Evolutionary conservation across 306 rosid species (phyloP), one percentile per base, ranked within the genome.

Genomic region (Canavalia gladiata): DNA sequence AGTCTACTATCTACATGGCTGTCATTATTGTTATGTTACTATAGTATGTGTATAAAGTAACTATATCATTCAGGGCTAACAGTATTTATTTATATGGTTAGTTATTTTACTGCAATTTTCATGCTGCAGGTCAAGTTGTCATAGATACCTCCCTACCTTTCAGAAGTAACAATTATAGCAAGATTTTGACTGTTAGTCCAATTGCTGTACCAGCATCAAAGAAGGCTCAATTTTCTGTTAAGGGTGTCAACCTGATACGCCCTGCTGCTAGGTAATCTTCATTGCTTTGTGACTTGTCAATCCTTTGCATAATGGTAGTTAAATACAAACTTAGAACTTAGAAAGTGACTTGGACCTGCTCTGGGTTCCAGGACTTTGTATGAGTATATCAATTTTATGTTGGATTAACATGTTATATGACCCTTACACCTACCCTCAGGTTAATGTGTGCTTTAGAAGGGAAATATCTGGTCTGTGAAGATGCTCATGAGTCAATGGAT

Each of bases 401-500:
- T 72, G 18, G 41, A 81, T 52, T 67, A 7, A 46, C 49, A 47
- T 52, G 31, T 52, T 43, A 68, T 39, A 78, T 80, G 75, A 69
- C 10, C 63, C 50, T 78, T 69, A 88, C 90, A 93, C 89, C 87
- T 46, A 29, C 30, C 58, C 29, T 45, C 58, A 69, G 75, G 95
- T 89, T 94, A 84, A 85, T 94, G 62, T 92, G 98, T 88, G 95
- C 97, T 62, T 85, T 94, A 34, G 97, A 92, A 83, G 98, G 98
- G 77, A 85, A 84, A 65, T 92, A 90, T 90, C 83, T 90, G 75
- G 86, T 28, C 47, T 85, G 85, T 84, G 92, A 92, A 87, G 84
- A 86, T 84, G 73, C 86, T 72, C 50, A 78, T 13, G 91, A 89
- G 78, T 79, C 89, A 67, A 71, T 55, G 46, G 91, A 89, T 60